Evolutionary conservation across 192 early-diverging fungal genomes (phyloP).

Genomic region (Spizellomyces sp.): DNA sequence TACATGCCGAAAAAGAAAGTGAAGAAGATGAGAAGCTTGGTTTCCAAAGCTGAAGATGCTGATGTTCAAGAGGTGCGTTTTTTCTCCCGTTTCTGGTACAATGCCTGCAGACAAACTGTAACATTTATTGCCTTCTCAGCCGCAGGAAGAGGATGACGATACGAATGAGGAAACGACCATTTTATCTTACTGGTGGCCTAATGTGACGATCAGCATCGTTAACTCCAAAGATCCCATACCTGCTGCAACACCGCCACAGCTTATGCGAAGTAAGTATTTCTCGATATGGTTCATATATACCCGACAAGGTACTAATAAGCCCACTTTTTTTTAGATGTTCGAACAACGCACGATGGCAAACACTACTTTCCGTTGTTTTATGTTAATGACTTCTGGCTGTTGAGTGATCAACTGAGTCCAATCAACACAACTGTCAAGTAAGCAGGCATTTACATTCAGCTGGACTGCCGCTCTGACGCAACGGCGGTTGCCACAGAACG

Average conservation of each 20-base stretch:
- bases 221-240: slow-evolving; percentile 48
- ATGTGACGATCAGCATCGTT: slow-evolving; percentile 70
- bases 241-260: slow-evolving; percentile 51
- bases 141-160: slow-evolving; percentile 1
- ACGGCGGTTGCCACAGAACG: slow-evolving; percentile 22
- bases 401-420: slow-evolving; percentile 63
- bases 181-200: slow-evolving; percentile 79
- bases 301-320: not conserved
- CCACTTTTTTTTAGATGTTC: slow-evolving; percentile 37
- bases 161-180: slow-evolving; percentile 22
- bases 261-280: slow-evolving; percentile 52
- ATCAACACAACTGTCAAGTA: slow-evolving; percentile 79
- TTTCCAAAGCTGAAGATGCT: slow-evolving; percentile 20
- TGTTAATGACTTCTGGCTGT: slow-evolving; percentile 83
- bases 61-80: not conserved
- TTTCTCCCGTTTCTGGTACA: not conserved
- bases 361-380: slow-evolving; percentile 72
- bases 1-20: slow-evolving; percentile 49
- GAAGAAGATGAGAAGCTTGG: slow-evolving; percentile 44
- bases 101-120: not conserved
- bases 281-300: not conserved
- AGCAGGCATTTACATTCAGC: not conserved
- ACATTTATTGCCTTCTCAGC: not conserved
- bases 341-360: slow-evolving; percentile 31
- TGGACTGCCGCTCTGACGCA: not conserved